Base-by-base conservation (phyloP, 176 grass and related monocot species). In the Rhynchospora breviuscula region DNA sequence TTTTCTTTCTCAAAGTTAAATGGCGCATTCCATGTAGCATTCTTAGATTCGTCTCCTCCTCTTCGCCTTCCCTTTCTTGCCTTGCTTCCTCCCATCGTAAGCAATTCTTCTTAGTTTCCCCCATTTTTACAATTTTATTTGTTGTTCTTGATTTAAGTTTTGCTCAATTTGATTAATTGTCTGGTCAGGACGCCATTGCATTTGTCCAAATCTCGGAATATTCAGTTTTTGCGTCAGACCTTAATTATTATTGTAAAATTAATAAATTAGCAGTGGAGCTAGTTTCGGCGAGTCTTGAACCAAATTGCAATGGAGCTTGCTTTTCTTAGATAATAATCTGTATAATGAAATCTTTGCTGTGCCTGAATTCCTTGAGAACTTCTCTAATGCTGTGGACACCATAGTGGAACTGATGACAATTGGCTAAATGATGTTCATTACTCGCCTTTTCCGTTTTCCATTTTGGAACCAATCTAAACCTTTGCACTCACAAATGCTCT, bases 11-110 rank as follows among this genome's bases (percentile, higher is more conserved):
- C 7, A 70, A 70, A 19, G 73, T 77, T 48, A 31, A 54, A 22
- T 29, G 73, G 6, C 23, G 73, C 73, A 2, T 54, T 77, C 12
- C 73, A 56, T 77, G 73, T 77, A 77, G 49, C 73, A 14, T 21
- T 77, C 23, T 77, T 7, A 62, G 59, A 62, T 62, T 62, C 59
- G 9, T 62, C 59, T 40, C 21, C 12, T 35, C 7, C 25, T 77
- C 46, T 26, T 75, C 46, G 47, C 70, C 70, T 75, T 52, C 73
- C 73, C 73, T 77, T 77, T 77, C 73, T 77, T 77, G 46, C 73
- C 73, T 77, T 77, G 73, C 73, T 77, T 77, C 49, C 0, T 10
- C 49, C 10, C 71, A 17, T 29, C 19, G 73, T 77, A 77, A 77
- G 47, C 54, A 6, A 22, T 6, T 48, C 11, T 54, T 15, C 13